Evolutionary conservation across 331 rosid genomes (phyloP), one percentile per base, ranked within the genome.

Genomic region (Telfairia occidentalis): DNA sequence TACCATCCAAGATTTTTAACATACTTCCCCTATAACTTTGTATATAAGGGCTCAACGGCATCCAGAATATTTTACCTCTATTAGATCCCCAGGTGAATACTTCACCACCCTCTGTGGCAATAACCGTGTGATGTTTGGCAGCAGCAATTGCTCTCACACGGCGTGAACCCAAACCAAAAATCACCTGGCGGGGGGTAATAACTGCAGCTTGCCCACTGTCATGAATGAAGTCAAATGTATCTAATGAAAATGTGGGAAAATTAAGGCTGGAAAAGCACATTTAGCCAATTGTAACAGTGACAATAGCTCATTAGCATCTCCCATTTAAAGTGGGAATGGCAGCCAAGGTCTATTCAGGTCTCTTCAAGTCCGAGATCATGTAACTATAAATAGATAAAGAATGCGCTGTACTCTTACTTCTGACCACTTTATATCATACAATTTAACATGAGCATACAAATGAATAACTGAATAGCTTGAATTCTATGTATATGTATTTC

Each of bases 71-170:
- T 60, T 87, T 94, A 94, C 98, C 98, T 94, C 97, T 86, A 81
- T 94, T 94, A 80, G 98, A 94, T 76, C 98, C 98, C 98, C 98
- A 94, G 43, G 97, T 87, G 92, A 91, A 91, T 69, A 94, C 96
- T 73, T 94, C 97, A 81, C 98, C 97, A 54, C 96, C 88, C 81
- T 94, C 96, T 16, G 97, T 88, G 81, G 97, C 90, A 84, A 88
- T 77, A 50, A 88, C 90, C 3, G 93, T 94, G 88, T 94, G 98
- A 87, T 94, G 98, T 88, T 94, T 94, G 76, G 98, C 98, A 61
- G 98, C 97, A 38, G 96, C 96, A 84, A 94, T 79, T 79, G 89
- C 93, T 87, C 76, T 88, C 83, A 94, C 96, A 81, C 81, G 86
- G 43, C 92, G 92, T 71, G 87, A 87, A 81, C 98, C 98, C 72